Evolutionary conservation across 805 yeast species (phyloP).

Genomic region (Ogataea ganodermae): DNA sequence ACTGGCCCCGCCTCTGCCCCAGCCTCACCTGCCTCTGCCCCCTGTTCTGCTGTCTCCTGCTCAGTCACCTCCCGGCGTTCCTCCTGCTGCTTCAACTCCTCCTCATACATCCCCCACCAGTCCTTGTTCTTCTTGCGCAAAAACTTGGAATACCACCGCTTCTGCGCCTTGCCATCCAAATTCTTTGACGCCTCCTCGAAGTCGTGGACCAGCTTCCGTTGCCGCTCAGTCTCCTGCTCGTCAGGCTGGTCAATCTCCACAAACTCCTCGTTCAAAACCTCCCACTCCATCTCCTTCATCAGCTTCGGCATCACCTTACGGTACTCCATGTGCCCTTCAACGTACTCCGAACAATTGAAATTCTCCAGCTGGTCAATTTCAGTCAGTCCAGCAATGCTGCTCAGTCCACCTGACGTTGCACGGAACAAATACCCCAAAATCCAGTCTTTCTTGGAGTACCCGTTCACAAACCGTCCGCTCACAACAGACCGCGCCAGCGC

Average conservation of each 20-base stretch:
- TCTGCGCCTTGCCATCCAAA: constrained; percentile 51
- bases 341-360: constrained; percentile 80
- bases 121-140: constrained; percentile 50
- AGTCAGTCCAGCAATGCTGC: constrained; percentile 88
- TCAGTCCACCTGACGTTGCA: constrained; percentile 93
- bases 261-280: constrained; percentile 85
- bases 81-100: constrained; percentile 36
- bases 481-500: constrained; percentile 81
- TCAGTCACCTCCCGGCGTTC: constrained; percentile 24
- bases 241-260: constrained; percentile 96
- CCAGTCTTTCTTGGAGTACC: constrained; percentile 93
- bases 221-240: constrained; percentile 81
- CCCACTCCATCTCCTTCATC: constrained; percentile 68
- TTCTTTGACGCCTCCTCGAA: constrained; percentile 74
- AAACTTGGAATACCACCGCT: constrained; percentile 45
- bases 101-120: constrained; percentile 59
- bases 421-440: constrained; percentile 90
- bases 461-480: constrained; percentile 86
- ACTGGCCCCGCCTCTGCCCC: constrained; percentile 6
- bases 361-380: constrained; percentile 79
- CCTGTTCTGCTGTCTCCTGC: no score
- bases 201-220: constrained; percentile 77
- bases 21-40: constrained; percentile 19
- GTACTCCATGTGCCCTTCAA: constrained; percentile 97
- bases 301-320: constrained; percentile 90